Base-by-base conservation (phyloP, 2,329 filamentous ascomycete species). In the Cladophialophora immunda region DNA sequence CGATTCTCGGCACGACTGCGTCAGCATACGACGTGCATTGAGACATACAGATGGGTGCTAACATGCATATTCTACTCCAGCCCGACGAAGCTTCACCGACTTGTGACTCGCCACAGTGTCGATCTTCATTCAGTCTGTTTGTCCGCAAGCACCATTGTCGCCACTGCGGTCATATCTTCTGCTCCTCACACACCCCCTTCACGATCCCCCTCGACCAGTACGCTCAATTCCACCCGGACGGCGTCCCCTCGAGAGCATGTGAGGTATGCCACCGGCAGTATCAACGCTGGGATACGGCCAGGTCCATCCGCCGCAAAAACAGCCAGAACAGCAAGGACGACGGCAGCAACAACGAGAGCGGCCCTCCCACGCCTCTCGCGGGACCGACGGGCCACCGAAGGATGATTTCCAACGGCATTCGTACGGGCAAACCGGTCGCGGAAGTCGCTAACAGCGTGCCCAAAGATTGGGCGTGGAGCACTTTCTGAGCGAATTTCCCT, bases 111-210 rank as follows among this genome's bases (percentile, higher is more conserved):
- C 82, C 84, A 3, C 82, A 84, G 65, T 90, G 88, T 77, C 82
- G 83, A 58, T 83, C 83, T 50, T 81, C 83, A 22, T 90, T 90
- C 74, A 83, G 85, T 53, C 81, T 89, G 74, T 87, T 88, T 77
- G 81, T 85, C 58, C 86, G 88, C 58, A 86, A 87, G 65, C 88
- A 90, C 74, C 88, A 90, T 77, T 90, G 88, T 77, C 85, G 88
- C 65, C 87, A 88, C 72, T 90, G 88, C 72, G 88, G 88, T 52
- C 85, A 88, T 72, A 85, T 90, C 73, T 89, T 89, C 75, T 90
- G 88, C 78, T 82, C 83, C 67, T 80, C 83, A 36, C 87, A 90
- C 78, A 85, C 84, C 58, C 79, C 82, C 54, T 81, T 84, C 73
- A 77, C 79, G 57, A 85, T 90, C 11, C 86, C 85, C 7, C 84